A percentile compares a stretch with the other conserved stretches of the same genome.
These are phyloP conservation scores for Trametes hirsuta DNA, from an alignment of 1,284 basidiomycete species.

Conservation along the genomic window DNA sequence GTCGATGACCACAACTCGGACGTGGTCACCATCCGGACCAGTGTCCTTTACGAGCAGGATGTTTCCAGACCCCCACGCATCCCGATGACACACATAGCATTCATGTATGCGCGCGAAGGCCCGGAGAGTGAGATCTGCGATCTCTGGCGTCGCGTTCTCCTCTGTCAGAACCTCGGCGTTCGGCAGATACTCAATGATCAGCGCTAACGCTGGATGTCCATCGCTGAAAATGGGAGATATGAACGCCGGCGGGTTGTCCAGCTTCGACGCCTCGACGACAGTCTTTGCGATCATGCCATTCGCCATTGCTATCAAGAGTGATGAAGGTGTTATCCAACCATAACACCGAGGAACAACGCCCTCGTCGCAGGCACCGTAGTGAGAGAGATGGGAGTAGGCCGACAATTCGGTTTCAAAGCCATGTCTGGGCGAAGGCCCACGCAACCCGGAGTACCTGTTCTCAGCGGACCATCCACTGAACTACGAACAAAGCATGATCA, in stretches of 20 bases:
- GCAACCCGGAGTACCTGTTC: neutral
- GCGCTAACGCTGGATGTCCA: neutral
- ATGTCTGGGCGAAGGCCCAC: no score
- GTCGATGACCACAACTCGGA: neutral
- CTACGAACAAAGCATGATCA: neutral
- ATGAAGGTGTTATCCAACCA: constrained; percentile 3
- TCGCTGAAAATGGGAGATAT: neutral
- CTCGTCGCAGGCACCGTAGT: constrained; percentile 8
- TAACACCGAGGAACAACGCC: constrained; percentile 15
- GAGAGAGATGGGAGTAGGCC: constrained; percentile 18
- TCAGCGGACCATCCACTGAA: neutral
- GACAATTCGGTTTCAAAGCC: neutral
- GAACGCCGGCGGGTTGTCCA: neutral
- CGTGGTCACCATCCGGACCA: neutral
- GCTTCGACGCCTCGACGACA: neutral
- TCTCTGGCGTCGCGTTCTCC: neutral
- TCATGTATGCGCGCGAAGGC: neutral
- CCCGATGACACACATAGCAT: neutral
- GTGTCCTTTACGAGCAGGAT: neutral
- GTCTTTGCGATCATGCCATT: neutral
- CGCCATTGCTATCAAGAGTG: neutral
- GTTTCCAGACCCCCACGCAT: neutral
- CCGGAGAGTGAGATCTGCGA: neutral
- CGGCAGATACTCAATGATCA: neutral
- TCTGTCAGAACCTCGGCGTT: neutral